phyloP scores from a whole-genome alignment of 2,329 filamentous ascomycete genomes.

The Neopestalotiopsis clavispora region DNA sequence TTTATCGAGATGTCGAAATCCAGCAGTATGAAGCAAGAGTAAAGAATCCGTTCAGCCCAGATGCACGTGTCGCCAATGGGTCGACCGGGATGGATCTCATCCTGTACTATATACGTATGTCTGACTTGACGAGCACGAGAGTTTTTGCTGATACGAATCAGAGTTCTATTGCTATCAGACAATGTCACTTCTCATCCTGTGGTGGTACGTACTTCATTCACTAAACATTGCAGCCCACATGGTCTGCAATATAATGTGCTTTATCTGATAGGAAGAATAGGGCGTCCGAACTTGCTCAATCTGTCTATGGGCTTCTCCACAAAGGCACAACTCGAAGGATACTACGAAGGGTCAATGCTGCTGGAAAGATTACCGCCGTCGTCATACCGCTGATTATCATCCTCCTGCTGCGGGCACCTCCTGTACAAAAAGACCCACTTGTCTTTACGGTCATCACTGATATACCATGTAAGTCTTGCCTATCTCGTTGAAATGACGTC shows the following conservation, averaged over 20 bases:
- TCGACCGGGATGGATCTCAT: conserved; percentile 30
- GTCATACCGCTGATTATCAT: conserved; percentile 27
- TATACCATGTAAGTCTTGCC: conserved; percentile 26
- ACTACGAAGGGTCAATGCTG: conserved; percentile 26
- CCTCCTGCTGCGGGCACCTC: conserved; percentile 22
- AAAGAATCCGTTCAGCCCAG: conserved; percentile 24
- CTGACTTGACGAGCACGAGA: too few relatives aligned
- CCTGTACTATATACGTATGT: conserved; percentile 31
- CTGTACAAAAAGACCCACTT: conserved; percentile 19
- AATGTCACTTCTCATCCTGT: conserved; percentile 29
- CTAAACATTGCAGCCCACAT: too few relatives aligned
- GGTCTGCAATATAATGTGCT: not conserved
- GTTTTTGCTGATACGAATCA: conserved; percentile 15
- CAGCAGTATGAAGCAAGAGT: conserved; percentile 24
- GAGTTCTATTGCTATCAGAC: conserved; percentile 30
- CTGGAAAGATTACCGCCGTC: conserved; percentile 26
- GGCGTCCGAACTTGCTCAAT: conserved; percentile 28
- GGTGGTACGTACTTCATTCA: conserved; percentile 23
- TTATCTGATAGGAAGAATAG: conserved; percentile 10
- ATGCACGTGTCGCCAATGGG: conserved; percentile 28
- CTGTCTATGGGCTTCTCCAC: conserved; percentile 22
- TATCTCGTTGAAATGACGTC: not conserved
- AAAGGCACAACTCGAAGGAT: conserved; percentile 17
- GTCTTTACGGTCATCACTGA: conserved; percentile 27
- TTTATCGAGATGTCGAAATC: conserved; percentile 21